These are phyloP conservation scores for Heterobasidion parviporum DNA, from an alignment of 1,284 basidiomycete species.

Conservation along the genomic window DNA sequence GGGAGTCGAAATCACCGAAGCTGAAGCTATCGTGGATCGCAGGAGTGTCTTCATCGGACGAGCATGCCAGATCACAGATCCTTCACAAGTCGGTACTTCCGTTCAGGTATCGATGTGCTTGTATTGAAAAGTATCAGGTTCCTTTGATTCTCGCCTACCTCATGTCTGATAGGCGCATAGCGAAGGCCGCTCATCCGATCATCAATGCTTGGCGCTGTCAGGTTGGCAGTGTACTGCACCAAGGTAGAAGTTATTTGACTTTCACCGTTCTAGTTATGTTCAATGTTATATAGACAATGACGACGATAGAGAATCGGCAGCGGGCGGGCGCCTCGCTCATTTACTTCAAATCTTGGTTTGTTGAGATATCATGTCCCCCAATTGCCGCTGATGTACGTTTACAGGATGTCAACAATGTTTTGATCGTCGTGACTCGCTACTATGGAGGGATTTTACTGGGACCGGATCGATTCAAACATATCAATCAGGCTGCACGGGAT, in stretches of 20 bases:
- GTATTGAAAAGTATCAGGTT: constrained; percentile 35
- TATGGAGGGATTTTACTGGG: constrained; percentile 80
- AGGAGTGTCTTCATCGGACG: constrained; percentile 82
- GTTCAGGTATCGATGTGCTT: background rate
- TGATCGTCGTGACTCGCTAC: constrained; percentile 79
- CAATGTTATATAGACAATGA: constrained; percentile 64
- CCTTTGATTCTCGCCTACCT: constrained; percentile 66
- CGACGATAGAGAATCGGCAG: constrained; percentile 89
- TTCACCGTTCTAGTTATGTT: background rate
- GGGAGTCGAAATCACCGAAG: constrained; percentile 55
- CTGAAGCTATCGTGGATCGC: constrained; percentile 75
- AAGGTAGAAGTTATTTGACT: constrained; percentile 39
- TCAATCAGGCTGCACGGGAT: constrained; percentile 84
- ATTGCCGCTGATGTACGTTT: background rate
- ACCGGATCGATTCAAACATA: constrained; percentile 87
- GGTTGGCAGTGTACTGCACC: constrained; percentile 57
- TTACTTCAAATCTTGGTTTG: constrained; percentile 80
- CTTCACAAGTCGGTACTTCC: constrained; percentile 49
- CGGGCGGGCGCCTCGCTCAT: constrained; percentile 81
- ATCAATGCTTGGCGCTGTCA: constrained; percentile 86
- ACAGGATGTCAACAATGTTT: constrained; percentile 72
- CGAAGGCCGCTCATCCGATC: constrained; percentile 79
- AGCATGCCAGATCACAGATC: constrained; percentile 72
- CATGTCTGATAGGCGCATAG: constrained; percentile 64
- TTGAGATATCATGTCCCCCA: background rate